Evolutionary conservation across 495 filamentous ascomycete genomes (phyloP), one percentile per base, ranked within the genome.

Genomic region (Acidomyces sp.): DNA sequence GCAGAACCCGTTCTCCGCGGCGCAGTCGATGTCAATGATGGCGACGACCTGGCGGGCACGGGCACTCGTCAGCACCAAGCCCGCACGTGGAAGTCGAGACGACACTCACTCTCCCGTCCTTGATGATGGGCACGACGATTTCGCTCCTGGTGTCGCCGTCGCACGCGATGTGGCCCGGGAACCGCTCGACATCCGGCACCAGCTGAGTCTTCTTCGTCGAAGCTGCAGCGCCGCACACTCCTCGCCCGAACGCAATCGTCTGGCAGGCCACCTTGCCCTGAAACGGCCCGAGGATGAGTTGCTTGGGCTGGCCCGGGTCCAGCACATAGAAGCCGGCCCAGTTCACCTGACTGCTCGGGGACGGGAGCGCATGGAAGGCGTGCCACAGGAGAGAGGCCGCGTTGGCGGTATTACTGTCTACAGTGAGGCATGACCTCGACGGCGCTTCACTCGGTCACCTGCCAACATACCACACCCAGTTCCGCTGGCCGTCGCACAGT

Each of bases 261-360:
- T 93, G 85, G 56, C 85, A 94, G 2, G 87, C 84, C 6, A 85
- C 78, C 47, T 85, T 80, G 30, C 87, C 87, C 34, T 87, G 78
- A 65, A 93, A 93, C 3, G 86, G 87, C 0, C 82, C 86, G 1
- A 93, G 73, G 43, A 92, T 78, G 31, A 93, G 69, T 12, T 56
- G 62, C 40, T 39, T 56, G 44, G 45, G 22, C 13, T 16, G 55
- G 37, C 37, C 36, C 5, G 38, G 75, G 53, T 84, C 72, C 53
- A 83, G 67, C 37, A 81, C 76, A 63, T 94, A 94, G 73, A 94
- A 93, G 22, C 85, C 86, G 40, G 80, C 75, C 87, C 87, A 94
- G 65, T 93, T 93, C 5, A 85, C 79, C 25, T 72, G 61, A 22
- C 63, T 70, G 34, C 75, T 80, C 13, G 86, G 83, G 0, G 68